Percentiles rank a stretch among this genome's conserved stretches.
These are phyloP conservation scores for Martensiomyces pterosporus DNA, from an alignment of 192 early-diverging fungal genomes.

Conservation along the genomic window DNA sequence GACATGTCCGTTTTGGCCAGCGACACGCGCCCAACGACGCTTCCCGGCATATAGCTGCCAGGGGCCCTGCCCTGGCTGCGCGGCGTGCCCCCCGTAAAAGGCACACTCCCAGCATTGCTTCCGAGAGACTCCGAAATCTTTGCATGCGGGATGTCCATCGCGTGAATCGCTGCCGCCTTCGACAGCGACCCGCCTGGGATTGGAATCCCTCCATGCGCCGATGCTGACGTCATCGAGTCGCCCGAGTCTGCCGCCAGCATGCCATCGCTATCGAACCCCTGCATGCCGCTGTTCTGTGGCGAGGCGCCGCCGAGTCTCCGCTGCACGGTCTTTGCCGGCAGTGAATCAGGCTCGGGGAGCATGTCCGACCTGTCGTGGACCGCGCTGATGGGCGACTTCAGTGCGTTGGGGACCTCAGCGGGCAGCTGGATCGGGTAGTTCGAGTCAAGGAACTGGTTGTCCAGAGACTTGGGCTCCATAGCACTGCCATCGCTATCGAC, in stretches of 20 bases:
- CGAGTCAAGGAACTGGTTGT: conserved; percentile 50
- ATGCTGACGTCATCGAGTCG: conserved; percentile 19
- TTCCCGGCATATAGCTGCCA: conserved; percentile 51
- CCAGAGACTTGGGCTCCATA: conserved; percentile 40
- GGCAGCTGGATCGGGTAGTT: conserved; percentile 51
- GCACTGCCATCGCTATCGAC: conserved; percentile 2
- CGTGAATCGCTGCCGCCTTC: conserved; percentile 7
- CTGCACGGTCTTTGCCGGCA: conserved; percentile 38
- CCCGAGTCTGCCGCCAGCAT: conserved; percentile 11
- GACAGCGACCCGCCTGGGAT: conserved; percentile 4
- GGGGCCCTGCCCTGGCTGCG: conserved; percentile 49
- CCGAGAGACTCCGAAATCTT: conserved; percentile 22
- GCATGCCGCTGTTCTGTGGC: background rate
- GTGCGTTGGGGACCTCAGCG: conserved; percentile 29
- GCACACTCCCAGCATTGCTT: conserved; percentile 16
- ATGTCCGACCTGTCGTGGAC: conserved; percentile 43
- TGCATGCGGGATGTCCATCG: conserved; percentile 23
- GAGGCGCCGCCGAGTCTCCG: conserved; percentile 19
- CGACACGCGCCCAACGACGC: conserved; percentile 45
- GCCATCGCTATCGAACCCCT: conserved; percentile 1
- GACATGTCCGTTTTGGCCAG: conserved; percentile 47
- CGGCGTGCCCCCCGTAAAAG: conserved; percentile 39
- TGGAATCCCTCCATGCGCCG: conserved; percentile 7
- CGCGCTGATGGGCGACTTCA: conserved; percentile 11
- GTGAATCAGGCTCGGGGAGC: conserved; percentile 42